These are phyloP conservation scores for Cyberlindnera nakhonratchasimensis DNA, from an alignment of 805 yeast species.

Conservation along the genomic window DNA sequence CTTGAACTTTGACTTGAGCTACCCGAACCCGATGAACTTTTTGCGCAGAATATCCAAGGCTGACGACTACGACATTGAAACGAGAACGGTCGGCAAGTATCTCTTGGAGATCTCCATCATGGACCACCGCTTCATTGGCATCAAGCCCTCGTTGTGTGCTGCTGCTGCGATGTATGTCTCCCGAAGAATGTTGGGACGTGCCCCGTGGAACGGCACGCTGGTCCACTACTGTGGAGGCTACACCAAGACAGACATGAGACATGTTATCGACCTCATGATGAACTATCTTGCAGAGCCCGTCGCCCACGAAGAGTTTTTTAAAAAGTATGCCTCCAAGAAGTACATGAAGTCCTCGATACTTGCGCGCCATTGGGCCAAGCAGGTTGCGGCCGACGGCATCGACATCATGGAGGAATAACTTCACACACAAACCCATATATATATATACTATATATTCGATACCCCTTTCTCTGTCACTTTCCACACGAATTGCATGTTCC, in stretches of 20 bases:
- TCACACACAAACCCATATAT: background rate
- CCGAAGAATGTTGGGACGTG: slow-evolving; percentile 61
- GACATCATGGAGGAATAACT: slow-evolving; percentile 1
- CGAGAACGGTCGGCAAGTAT: slow-evolving; percentile 83
- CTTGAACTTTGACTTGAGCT: slow-evolving; percentile 69
- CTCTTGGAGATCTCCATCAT: slow-evolving; percentile 73
- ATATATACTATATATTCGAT: background rate
- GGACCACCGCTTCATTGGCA: slow-evolving; percentile 70
- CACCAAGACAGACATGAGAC: slow-evolving; percentile 64
- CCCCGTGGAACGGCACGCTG: slow-evolving; percentile 80
- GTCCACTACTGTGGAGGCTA: slow-evolving; percentile 92
- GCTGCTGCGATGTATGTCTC: slow-evolving; percentile 87
- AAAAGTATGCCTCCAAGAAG: slow-evolving; percentile 85
- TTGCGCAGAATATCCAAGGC: slow-evolving; percentile 86
- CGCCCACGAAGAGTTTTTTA: slow-evolving; percentile 86
- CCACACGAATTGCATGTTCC: no score
- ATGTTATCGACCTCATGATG: slow-evolving; percentile 68
- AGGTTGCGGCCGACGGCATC: background rate
- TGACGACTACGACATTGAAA: slow-evolving; percentile 80
- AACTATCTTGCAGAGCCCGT: slow-evolving; percentile 77
- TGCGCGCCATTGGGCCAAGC: slow-evolving; percentile 80
- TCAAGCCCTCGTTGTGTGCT: slow-evolving; percentile 74
- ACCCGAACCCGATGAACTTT: slow-evolving; percentile 89
- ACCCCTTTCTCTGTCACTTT: slow-evolving; percentile 33
- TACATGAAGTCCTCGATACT: slow-evolving; percentile 81